Evolutionary conservation across 2,329 filamentous ascomycete species (phyloP).

Genomic region (Ophiostoma novo-ulmi): DNA sequence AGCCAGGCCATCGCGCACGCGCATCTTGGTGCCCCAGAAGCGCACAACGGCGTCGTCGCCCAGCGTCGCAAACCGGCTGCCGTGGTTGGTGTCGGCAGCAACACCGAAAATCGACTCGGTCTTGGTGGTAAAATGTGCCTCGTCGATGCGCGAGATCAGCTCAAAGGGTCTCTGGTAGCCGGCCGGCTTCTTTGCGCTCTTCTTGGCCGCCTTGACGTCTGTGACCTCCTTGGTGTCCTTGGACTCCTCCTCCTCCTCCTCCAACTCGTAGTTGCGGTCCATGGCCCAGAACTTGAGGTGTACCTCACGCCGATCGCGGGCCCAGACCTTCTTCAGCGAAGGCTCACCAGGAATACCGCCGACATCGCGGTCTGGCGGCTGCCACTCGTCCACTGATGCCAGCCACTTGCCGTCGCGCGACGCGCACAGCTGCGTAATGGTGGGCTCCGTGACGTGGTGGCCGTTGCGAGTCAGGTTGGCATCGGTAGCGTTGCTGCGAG

Average conservation of each 20-base stretch:
- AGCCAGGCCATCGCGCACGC: slow-evolving; percentile 62
- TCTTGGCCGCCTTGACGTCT: background rate
- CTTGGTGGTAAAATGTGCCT: slow-evolving; percentile 62
- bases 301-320: slow-evolving; percentile 59
- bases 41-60: slow-evolving; percentile 74
- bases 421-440: slow-evolving; percentile 68
- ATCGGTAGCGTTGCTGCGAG: slow-evolving; percentile 80
- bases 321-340: slow-evolving; percentile 39
- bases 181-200: slow-evolving; percentile 1
- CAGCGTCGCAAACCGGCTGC: slow-evolving; percentile 73
- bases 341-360: slow-evolving; percentile 48
- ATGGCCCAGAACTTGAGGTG: slow-evolving; percentile 80
- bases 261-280: slow-evolving; percentile 35
- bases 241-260: background rate
- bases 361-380: slow-evolving; percentile 64
- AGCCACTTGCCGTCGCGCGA: slow-evolving; percentile 83
- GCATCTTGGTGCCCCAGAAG: slow-evolving; percentile 72
- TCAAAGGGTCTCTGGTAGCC: slow-evolving; percentile 49
- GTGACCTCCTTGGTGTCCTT: background rate
- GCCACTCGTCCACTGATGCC: slow-evolving; percentile 88
- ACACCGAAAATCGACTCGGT: slow-evolving; percentile 65
- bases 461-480: slow-evolving; percentile 69
- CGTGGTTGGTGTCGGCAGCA: slow-evolving; percentile 58
- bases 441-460: slow-evolving; percentile 67
- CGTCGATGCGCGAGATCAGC: slow-evolving; percentile 75